These are phyloP conservation scores for Trichoderma atrobrunneum DNA, from an alignment of 2,329 filamentous ascomycete genomes.

Conservation along the genomic window DNA sequence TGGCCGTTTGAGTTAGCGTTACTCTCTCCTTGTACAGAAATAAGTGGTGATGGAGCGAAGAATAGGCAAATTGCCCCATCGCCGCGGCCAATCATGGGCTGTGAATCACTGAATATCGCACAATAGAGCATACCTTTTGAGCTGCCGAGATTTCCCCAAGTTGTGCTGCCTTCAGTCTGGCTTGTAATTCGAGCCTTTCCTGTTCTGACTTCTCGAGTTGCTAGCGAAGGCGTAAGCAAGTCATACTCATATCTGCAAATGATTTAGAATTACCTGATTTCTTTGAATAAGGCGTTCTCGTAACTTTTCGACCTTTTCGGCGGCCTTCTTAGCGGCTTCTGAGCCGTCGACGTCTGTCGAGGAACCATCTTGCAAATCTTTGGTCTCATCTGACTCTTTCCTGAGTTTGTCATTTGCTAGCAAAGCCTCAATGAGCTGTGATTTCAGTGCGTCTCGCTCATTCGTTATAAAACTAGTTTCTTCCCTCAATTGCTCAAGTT, in stretches of 20 bases:
- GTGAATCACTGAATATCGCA: neutral
- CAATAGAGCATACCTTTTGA: conserved; percentile 49
- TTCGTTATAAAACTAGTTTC: conserved; percentile 48
- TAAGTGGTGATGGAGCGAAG: neutral
- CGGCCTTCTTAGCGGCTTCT: conserved; percentile 41
- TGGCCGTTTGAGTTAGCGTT: conserved; percentile 27
- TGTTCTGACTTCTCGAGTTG: conserved; percentile 59
- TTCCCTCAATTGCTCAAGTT: conserved; percentile 54
- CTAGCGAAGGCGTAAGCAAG: conserved; percentile 32
- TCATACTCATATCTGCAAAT: neutral
- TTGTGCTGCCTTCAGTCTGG: conserved; percentile 52
- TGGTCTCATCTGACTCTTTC: conserved; percentile 50
- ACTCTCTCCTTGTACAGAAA: neutral
- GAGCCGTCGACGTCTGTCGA: conserved; percentile 35
- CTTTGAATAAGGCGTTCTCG: conserved; percentile 53
- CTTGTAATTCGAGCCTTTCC: conserved; percentile 55
- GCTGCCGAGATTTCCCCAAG: conserved; percentile 48
- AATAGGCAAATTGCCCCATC: neutral
- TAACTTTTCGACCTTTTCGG: conserved; percentile 58
- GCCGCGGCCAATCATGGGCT: neutral
- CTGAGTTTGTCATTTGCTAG: conserved; percentile 60
- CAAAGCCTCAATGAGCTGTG: conserved; percentile 58
- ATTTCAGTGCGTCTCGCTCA: conserved; percentile 57
- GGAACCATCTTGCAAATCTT: conserved; percentile 41
- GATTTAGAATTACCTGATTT: conserved; percentile 53